phyloP scores from a whole-genome alignment of 352 stramenopile species.

The Phytophthora idaei region DNA sequence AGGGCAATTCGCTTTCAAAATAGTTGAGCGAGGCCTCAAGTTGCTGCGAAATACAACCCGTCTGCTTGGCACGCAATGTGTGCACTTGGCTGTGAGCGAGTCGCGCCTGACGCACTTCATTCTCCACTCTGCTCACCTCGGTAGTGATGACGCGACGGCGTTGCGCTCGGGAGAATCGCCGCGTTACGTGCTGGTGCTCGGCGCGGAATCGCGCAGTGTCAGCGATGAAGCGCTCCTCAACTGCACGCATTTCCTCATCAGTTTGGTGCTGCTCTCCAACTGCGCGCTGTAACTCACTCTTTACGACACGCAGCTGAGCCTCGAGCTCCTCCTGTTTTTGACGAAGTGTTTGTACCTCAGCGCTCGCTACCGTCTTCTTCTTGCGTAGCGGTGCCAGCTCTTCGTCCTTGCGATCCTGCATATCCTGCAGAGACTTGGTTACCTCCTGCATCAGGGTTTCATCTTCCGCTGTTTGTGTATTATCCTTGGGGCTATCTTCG shows the following conservation, averaged over 20 bases:
- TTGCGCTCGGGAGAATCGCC: slow-evolving; percentile 41
- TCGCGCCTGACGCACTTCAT: slow-evolving; percentile 42
- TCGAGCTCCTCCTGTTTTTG: slow-evolving; percentile 60
- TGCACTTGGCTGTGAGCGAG: slow-evolving; percentile 49
- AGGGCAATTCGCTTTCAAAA: slow-evolving; percentile 77
- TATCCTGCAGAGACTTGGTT: slow-evolving; percentile 38
- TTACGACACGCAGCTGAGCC: slow-evolving; percentile 55
- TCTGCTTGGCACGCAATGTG: slow-evolving; percentile 52
- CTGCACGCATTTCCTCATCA: slow-evolving; percentile 45
- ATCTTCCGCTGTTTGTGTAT: slow-evolving; percentile 29
- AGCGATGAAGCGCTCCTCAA: slow-evolving; percentile 57
- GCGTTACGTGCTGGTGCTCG: slow-evolving; percentile 56
- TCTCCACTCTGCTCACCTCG: slow-evolving; percentile 43
- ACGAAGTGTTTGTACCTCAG: slow-evolving; percentile 35
- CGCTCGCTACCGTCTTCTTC: slow-evolving; percentile 30
- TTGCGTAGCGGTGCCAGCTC: slow-evolving; percentile 38
- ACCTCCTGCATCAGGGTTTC: slow-evolving; percentile 45
- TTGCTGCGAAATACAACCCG: slow-evolving; percentile 56
- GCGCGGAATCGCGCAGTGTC: slow-evolving; percentile 50
- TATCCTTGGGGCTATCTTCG: slow-evolving; percentile 16
- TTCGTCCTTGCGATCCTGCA: slow-evolving; percentile 48
- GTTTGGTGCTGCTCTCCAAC: slow-evolving; percentile 44
- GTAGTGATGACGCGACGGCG: slow-evolving; percentile 44
- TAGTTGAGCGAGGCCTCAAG: slow-evolving; percentile 74
- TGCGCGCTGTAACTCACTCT: slow-evolving; percentile 52